A percentile compares a stretch with the other conserved stretches of the same genome.
Conservation (phyloP, 2,329 filamentous ascomycete genomes). For the Blastomyces gilchristii region DNA sequence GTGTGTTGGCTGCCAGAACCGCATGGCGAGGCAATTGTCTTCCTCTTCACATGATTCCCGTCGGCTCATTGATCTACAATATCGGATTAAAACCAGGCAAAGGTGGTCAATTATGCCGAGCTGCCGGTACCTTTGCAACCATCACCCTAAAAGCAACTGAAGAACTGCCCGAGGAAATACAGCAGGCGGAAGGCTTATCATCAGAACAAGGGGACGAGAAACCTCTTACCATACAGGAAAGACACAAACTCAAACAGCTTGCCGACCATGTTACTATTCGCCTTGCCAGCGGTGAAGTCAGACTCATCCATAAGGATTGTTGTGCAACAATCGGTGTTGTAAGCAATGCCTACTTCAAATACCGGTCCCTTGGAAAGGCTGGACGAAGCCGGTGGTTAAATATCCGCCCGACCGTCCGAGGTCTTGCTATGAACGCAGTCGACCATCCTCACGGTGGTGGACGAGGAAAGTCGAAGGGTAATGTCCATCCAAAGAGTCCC, state of each 20-base stretch:
- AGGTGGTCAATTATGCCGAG: constrained; percentile 82
- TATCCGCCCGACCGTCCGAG: constrained; percentile 88
- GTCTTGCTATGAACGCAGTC: constrained; percentile 97
- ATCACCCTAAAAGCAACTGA: constrained; percentile 70
- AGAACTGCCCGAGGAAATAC: constrained; percentile 13
- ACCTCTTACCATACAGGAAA: constrained; percentile 28
- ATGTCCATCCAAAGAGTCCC: constrained; percentile 84
- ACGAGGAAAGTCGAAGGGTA: constrained; percentile 98
- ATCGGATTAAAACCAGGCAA: constrained; percentile 64
- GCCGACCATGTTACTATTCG: constrained; percentile 73
- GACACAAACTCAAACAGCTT: constrained; percentile 44
- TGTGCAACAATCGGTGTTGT: constrained; percentile 90
- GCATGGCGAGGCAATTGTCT: constrained; percentile 91
- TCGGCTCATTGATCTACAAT: constrained; percentile 87
- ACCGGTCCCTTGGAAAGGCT: constrained; percentile 85
- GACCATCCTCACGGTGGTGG: constrained; percentile 99
- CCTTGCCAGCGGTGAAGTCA: constrained; percentile 84
- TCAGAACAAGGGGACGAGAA: constrained; percentile 20
- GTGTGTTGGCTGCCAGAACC: constrained; percentile 90
- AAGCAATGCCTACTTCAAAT: constrained; percentile 88
- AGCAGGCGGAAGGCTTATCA: constrained; percentile 10
- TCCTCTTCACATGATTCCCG: constrained; percentile 87
- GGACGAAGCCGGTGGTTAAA: constrained; percentile 88
- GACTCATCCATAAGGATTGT: constrained; percentile 80
- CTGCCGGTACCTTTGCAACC: constrained; percentile 83